Evolutionary conservation across 73 alveolate species (phyloP).

Genomic region (Paramecium caudatum): DNA sequence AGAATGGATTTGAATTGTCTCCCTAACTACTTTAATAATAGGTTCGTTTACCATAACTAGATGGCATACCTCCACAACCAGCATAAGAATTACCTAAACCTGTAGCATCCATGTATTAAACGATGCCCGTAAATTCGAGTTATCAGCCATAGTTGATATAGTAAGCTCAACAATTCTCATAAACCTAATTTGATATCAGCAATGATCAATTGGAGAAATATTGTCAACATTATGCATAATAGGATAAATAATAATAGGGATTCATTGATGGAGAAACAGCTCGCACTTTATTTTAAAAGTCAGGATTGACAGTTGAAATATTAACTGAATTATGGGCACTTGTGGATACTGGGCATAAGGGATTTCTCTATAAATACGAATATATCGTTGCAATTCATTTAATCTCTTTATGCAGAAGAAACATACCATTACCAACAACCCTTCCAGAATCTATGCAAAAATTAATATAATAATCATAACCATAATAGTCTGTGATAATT

Average conservation of each 20-base stretch:
- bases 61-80: slow-evolving; percentile 14
- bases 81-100: not conserved
- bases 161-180: not conserved
- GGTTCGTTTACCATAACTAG: slow-evolving; percentile 22
- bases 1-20: slow-evolving; percentile 36
- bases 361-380: slow-evolving; percentile 44
- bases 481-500: not conserved
- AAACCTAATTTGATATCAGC: not conserved
- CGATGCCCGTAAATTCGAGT: not conserved
- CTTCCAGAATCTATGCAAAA: slow-evolving; percentile 10
- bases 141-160: not conserved
- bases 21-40: not conserved
- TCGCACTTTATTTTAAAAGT: not conserved
- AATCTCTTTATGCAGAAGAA: slow-evolving; percentile 25
- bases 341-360: slow-evolving; percentile 4
- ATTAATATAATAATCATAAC: not conserved
- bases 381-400: slow-evolving; percentile 60
- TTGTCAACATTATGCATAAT: not conserved
- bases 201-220: slow-evolving; percentile 38
- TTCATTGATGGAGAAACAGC: slow-evolving; percentile 30
- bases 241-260: not conserved
- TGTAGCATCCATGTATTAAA: no score
- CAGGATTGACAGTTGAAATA: not conserved
- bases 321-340: slow-evolving; percentile 39
- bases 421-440: not conserved